A percentile compares a stretch with the other conserved stretches of the same genome.
Evolutionary conservation across 1,284 basidiomycete genomes (phyloP).

Genomic region (Irpex sp.): DNA sequence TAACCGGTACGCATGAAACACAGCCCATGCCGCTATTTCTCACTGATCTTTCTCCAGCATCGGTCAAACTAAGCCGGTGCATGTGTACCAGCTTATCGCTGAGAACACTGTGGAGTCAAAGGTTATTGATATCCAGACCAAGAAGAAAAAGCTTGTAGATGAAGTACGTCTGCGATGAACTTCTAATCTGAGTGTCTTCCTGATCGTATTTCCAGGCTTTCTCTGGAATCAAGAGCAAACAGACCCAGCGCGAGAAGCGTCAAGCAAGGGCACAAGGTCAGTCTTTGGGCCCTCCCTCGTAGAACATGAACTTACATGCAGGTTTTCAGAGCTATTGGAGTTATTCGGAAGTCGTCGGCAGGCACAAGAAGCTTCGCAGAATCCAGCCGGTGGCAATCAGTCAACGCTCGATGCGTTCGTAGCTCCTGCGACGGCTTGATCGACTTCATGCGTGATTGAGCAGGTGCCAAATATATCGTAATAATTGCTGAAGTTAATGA

Average conservation of each 20-base stretch:
- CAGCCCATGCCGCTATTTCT: slow-evolving; percentile 11
- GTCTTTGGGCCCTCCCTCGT: slow-evolving; percentile 3
- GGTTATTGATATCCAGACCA: slow-evolving; percentile 81
- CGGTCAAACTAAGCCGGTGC: slow-evolving; percentile 77
- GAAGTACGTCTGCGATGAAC: slow-evolving; percentile 39
- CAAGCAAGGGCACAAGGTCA: slow-evolving; percentile 73
- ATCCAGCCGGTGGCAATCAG: slow-evolving; percentile 10
- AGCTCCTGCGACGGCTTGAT: background rate
- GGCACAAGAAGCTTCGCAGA: slow-evolving; percentile 2
- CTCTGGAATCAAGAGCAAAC: slow-evolving; percentile 68
- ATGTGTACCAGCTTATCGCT: slow-evolving; percentile 86
- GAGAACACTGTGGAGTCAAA: slow-evolving; percentile 86
- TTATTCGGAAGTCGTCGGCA: slow-evolving; percentile 20
- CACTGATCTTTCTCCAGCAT: slow-evolving; percentile 42
- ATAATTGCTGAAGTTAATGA: background rate
- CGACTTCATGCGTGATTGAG: background rate
- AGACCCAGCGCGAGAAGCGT: slow-evolving; percentile 67
- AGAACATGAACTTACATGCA: background rate
- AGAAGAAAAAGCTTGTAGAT: slow-evolving; percentile 70
- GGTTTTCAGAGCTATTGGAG: slow-evolving; percentile 16
- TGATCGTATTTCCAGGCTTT: slow-evolving; percentile 52
- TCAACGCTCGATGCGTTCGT: slow-evolving; percentile 18
- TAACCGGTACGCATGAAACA: slow-evolving; percentile 40
- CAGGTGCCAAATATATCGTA: background rate
- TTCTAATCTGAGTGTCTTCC: slow-evolving; percentile 2